phyloP scores from a whole-genome alignment of 129 eudicot genomes.

The Apium graveolens region DNA sequence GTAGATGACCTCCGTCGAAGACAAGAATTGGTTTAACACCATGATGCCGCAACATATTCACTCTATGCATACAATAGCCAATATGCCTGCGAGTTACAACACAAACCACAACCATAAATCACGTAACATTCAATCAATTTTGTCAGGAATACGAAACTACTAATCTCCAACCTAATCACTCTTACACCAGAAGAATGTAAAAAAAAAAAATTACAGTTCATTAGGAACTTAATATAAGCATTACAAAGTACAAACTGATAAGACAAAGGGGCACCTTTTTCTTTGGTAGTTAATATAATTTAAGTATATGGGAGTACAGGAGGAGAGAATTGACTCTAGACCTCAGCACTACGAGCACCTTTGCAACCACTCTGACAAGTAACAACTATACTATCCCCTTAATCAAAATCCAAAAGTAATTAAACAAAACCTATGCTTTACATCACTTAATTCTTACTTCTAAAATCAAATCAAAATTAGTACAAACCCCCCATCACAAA shows the following conservation, averaged over 20 bases:
- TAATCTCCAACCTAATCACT: background rate
- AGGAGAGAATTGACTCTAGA: background rate
- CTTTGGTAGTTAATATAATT: background rate
- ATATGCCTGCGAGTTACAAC: constrained; percentile 56
- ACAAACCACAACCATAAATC: background rate
- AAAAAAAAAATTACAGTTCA: background rate
- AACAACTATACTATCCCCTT: background rate
- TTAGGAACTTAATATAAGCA: background rate
- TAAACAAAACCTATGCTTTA: background rate
- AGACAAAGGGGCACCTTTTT: background rate
- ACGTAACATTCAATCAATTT: background rate
- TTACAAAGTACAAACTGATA: background rate
- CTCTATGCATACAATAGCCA: constrained; percentile 95
- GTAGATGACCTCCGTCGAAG: constrained; percentile 88
- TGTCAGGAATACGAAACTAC: background rate
- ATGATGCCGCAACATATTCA: constrained; percentile 81
- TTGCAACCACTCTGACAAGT: background rate
- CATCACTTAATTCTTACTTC: background rate
- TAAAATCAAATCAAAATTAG: background rate
- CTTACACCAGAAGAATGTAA: background rate
- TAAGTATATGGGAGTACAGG: background rate
- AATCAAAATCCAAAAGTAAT: background rate
- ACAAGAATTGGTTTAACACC: constrained; percentile 85
- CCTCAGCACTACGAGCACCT: background rate
- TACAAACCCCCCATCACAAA: background rate